These are phyloP conservation scores for Medicago lupulina DNA, from an alignment of 306 rosid species.

Conservation along the genomic window DNA sequence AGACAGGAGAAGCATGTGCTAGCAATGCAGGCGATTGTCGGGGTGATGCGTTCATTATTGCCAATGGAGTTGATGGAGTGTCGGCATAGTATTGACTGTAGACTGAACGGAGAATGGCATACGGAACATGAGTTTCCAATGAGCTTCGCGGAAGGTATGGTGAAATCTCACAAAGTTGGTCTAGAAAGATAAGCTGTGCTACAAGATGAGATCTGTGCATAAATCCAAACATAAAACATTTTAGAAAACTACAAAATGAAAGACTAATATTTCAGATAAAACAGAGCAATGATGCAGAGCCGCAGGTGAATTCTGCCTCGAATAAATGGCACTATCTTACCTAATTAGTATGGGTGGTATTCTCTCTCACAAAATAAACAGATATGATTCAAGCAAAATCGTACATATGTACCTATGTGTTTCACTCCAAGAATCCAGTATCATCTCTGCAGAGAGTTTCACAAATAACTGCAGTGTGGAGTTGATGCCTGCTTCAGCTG, in stretches of 20 bases:
- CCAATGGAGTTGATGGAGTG: slow-evolving; percentile 68
- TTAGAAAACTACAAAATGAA: slow-evolving; percentile 29
- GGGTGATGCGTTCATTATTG: slow-evolving; percentile 75
- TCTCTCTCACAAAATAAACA: background rate
- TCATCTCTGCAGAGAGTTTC: slow-evolving; percentile 78
- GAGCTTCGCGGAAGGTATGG: slow-evolving; percentile 93
- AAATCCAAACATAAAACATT: slow-evolving; percentile 30
- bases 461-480: slow-evolving; percentile 89
- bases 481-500: slow-evolving; percentile 88
- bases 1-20: slow-evolving; percentile 77
- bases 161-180: slow-evolving; percentile 91
- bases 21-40: slow-evolving; percentile 81
- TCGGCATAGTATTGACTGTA: slow-evolving; percentile 92
- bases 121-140: slow-evolving; percentile 82
- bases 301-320: background rate
- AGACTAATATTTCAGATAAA: slow-evolving; percentile 23
- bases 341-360: background rate
- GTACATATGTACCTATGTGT: slow-evolving; percentile 56
- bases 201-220: slow-evolving; percentile 87
- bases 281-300: slow-evolving; percentile 23
- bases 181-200: slow-evolving; percentile 89
- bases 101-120: slow-evolving; percentile 88
- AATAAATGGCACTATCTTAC: slow-evolving; percentile 14
- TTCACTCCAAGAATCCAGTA: slow-evolving; percentile 92
- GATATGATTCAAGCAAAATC: slow-evolving; percentile 2